Base-by-base conservation (phyloP, 352 stramenopile genomes). In the Phytophthora citrophthora region DNA sequence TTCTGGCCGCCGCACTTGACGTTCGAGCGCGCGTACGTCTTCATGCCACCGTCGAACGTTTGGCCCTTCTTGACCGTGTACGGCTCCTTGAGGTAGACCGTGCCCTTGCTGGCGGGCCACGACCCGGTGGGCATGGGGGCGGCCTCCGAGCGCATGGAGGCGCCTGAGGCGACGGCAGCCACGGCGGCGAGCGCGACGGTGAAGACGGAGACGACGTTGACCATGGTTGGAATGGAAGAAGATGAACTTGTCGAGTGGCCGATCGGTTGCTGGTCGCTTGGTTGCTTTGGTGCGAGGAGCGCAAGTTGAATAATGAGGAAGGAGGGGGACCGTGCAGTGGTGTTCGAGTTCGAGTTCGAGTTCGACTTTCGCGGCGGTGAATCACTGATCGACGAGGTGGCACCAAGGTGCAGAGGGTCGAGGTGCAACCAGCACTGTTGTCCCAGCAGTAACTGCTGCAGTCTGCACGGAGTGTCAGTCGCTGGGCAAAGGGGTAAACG, bases 11-110 rank as follows among this genome's bases (percentile, higher is more conserved):
- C 38, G 54, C 77, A 86, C 53, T 47, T 65, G 40, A 81, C 57
- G 60, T 83, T 55, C 39, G 68, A 78, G 31, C 68, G 74, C 39
- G 77, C 59, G 66, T 83, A 89, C 43, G 74, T 89, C 66, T 83
- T 73, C 65, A 78, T 79, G 27, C 68, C 64, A 23, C 77, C 77
- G 44, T 83, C 77, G 41, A 77, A 83, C 31, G 51, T 50, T 12
- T 54, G 36, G 20, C 66, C 75, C 12, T 65, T 67, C 26, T 72
- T 68, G 34, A 81, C 69, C 46, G 64, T 65, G 58, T 60, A 68
- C 9, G 74, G 63, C 47, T 58, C 67, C 15, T 32, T 36, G 23
- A 58, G 58, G 46, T 55, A 54, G 31, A 70, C 58, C 4, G 12
- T 65, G n/a, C 68, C 68, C 36, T 61, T 61, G 47, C 63, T 70